Percentiles rank a stretch among this genome's conserved stretches.
phyloP scores from a whole-genome alignment of 2,329 filamentous ascomycete species.

The Bipolaris oryzae region DNA sequence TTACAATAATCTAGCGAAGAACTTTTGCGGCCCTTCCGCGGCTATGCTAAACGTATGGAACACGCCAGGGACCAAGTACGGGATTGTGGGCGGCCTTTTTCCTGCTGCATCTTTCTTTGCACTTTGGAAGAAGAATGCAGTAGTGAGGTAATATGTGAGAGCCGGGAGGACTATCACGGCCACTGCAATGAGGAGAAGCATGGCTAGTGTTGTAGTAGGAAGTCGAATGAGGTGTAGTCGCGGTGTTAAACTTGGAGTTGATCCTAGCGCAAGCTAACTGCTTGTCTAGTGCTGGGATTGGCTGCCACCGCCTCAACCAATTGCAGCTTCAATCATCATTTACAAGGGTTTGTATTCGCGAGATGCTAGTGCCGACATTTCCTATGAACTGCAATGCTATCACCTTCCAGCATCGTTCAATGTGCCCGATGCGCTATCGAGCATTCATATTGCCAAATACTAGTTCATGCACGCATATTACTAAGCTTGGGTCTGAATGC shows the following conservation, averaged over 20 bases:
- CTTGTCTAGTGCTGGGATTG: neutral
- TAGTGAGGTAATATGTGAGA: constrained; percentile 32
- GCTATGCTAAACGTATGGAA: constrained; percentile 31
- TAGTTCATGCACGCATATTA: neutral
- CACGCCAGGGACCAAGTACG: constrained; percentile 31
- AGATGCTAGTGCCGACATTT: neutral
- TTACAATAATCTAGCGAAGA: constrained; percentile 35
- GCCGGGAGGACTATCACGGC: constrained; percentile 18
- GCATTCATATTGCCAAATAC: neutral
- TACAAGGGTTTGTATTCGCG: neutral
- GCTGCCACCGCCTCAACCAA: neutral
- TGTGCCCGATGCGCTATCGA: neutral
- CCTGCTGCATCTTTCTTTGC: constrained; percentile 12
- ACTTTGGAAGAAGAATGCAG: constrained; percentile 24
- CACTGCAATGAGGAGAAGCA: constrained; percentile 4
- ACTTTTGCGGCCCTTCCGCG: constrained; percentile 25
- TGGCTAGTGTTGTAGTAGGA: constrained; percentile 1
- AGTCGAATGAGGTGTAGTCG: neutral
- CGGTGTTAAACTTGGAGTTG: constrained; percentile 1
- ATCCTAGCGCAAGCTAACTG: constrained; percentile 5
- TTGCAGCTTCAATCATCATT: neutral
- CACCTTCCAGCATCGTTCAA: neutral
- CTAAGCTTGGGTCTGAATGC: neutral
- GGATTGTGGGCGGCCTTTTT: constrained; percentile 31
- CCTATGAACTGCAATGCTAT: neutral